Conservation (phyloP, 1,284 basidiomycete genomes). For the Psilocybe mexicana region DNA sequence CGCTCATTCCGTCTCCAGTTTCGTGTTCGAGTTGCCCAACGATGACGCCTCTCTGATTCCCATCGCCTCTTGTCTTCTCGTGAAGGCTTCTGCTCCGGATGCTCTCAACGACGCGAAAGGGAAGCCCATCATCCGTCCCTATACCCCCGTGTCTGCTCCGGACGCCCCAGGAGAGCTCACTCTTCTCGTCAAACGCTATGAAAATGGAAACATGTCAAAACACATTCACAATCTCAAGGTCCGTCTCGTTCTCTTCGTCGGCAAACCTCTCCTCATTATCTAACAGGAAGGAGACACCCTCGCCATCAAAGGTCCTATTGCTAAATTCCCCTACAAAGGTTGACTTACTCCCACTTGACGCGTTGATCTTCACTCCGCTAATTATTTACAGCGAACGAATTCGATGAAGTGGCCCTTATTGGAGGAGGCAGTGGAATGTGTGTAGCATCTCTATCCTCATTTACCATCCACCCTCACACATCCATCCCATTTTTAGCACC, state of each 20-base stretch:
- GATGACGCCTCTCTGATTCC: conserved; percentile 79
- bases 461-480: conserved; percentile 16
- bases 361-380: not conserved
- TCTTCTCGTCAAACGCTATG: conserved; percentile 87
- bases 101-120: conserved; percentile 78
- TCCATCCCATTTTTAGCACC: conserved; percentile 44
- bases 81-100: conserved; percentile 60
- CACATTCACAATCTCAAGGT: conserved; percentile 64
- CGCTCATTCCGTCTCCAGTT: conserved; percentile 42
- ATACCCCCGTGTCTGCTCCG: conserved; percentile 80
- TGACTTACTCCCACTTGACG: not conserved
- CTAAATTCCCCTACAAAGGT: conserved; percentile 84
- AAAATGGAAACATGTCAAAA: conserved; percentile 79
- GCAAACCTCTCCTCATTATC: conserved; percentile 3
- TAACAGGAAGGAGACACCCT: conserved; percentile 82
- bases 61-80: conserved; percentile 69
- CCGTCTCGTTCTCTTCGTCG: conserved; percentile 5
- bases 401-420: conserved; percentile 86
- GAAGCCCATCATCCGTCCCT: conserved; percentile 87
- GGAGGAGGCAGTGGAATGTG: conserved; percentile 89
- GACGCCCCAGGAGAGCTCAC: conserved; percentile 75
- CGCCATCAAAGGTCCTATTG: conserved; percentile 87
- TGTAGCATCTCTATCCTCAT: conserved; percentile 23
- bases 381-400: conserved; percentile 65
- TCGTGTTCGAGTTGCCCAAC: conserved; percentile 86